Conservation (phyloP, 768 basidiomycete genomes). For the Mycena haematopus region DNA sequence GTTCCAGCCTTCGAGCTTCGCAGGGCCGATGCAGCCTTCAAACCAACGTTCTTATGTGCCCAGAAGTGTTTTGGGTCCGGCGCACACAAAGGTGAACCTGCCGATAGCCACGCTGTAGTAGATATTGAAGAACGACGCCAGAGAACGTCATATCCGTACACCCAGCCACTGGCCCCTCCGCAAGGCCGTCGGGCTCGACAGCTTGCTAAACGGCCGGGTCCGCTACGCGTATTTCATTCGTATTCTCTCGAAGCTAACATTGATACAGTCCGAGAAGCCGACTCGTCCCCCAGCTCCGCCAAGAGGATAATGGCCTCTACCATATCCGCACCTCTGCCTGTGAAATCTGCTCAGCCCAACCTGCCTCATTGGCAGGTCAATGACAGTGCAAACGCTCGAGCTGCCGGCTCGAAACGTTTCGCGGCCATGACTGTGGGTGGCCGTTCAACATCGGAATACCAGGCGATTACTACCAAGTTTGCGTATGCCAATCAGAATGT, state of each 20-base stretch:
- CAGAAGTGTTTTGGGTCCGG: neutral
- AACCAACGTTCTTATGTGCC: neutral
- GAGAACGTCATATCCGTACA: constrained; percentile 5
- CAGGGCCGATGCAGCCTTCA: neutral
- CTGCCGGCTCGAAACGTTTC: constrained; percentile 1
- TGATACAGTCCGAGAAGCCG: constrained; percentile 1
- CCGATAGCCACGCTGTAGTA: neutral
- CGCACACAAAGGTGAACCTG: constrained; percentile 5
- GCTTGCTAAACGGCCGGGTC: constrained; percentile 3
- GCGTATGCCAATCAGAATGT: constrained; percentile 6
- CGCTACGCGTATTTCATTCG: neutral
- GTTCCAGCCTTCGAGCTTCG: neutral
- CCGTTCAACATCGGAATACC: constrained; percentile 7
- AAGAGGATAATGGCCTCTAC: constrained; percentile 7
- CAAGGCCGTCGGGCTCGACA: constrained; percentile 2
- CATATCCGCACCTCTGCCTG: constrained; percentile 10
- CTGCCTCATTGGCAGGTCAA: constrained; percentile 18
- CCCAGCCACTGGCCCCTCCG: constrained; percentile 11
- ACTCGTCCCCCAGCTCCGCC: constrained; percentile 1
- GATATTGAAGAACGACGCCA: neutral
- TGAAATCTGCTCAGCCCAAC: constrained; percentile 3
- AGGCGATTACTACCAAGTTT: constrained; percentile 3
- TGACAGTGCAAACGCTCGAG: constrained; percentile 5
- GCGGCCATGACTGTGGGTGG: constrained; percentile 14
- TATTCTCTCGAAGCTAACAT: neutral